Percentiles rank a stretch among this genome's conserved stretches.
These are phyloP conservation scores for Paramecium sonneborni DNA, from an alignment of 73 alveolate species.

Conservation along the genomic window DNA sequence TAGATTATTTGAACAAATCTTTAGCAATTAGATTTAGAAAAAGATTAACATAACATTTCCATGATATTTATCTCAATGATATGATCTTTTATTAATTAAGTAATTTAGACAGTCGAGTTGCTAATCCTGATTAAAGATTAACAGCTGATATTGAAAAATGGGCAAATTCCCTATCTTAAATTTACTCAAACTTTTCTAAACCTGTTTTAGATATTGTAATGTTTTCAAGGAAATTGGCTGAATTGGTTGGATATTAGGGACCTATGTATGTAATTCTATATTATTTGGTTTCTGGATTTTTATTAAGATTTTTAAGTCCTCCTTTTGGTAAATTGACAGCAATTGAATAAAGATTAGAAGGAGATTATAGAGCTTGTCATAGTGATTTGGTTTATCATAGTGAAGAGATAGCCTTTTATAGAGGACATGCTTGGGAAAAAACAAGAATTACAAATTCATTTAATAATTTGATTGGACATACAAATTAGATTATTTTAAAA, in stretches of 20 bases:
- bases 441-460: slow-evolving; percentile 74
- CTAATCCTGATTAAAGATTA: slow-evolving; percentile 89
- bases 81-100: slow-evolving; percentile 83
- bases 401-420: slow-evolving; percentile 92
- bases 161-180: slow-evolving; percentile 82
- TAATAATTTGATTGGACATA: slow-evolving; percentile 72
- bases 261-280: slow-evolving; percentile 74
- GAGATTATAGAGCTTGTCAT: slow-evolving; percentile 90
- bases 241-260: slow-evolving; percentile 92
- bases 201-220: slow-evolving; percentile 88
- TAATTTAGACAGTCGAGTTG: slow-evolving; percentile 84
- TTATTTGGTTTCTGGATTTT: slow-evolving; percentile 80
- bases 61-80: slow-evolving; percentile 79
- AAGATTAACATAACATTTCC: slow-evolving; percentile 79
- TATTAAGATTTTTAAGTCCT: slow-evolving; percentile 83
- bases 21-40: slow-evolving; percentile 85
- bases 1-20: slow-evolving; percentile 78
- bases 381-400: slow-evolving; percentile 83
- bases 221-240: slow-evolving; percentile 88
- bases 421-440: slow-evolving; percentile 88
- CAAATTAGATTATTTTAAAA: slow-evolving; percentile 70
- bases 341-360: slow-evolving; percentile 86
- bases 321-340: slow-evolving; percentile 91
- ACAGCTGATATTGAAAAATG: slow-evolving; percentile 91
- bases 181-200: slow-evolving; percentile 84